Evolutionary conservation across 805 yeast species (phyloP), one percentile per base, ranked within the genome.

Genomic region (Vanderwaltozyma yarrowii): DNA sequence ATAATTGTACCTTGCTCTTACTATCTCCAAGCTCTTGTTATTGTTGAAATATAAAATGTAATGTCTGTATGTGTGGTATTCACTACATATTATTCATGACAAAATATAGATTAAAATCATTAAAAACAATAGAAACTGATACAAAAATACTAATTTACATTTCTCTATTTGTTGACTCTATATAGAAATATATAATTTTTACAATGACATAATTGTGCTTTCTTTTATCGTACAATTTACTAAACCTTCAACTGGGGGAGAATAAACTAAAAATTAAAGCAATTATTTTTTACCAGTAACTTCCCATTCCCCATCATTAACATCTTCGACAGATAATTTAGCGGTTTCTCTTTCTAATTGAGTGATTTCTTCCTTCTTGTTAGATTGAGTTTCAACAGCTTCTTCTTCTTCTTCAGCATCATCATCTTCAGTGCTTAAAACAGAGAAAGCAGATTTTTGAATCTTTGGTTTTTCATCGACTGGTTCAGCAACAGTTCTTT

Each of bases 341-440:
- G 66, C 64, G 21, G 74, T 55, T 32, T 65, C 65, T 30, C 64
- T 56, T 37, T 62, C 56, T 33, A 62, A 46, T 15, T 39, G 32
- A 11, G 40, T 39, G 17, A 36, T 32, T 31, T 45, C 41, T n/a
- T 44, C 45, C 20, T 45, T 36, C 14, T 31, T 28, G n/a, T 24
- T 25, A 12, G 34, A 11, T 17, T 23, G 27, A 27, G 39, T 38
- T 15, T 39, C 41, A 9, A 21, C n/a, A 41, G 41, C 43, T 33
- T 45, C 41, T 24, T 45, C 61, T 33, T 54, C 60, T 16, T 63
- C 66, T 6, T 67, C 71, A 2, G 69, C 75, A 2, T 69, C 75
- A 4, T 74, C 78, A 37, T 67, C 77, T 24, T 74, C 77, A 38
- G 53, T 56, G 36, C 71, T 64, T 52, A 76, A 60, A 18, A 75